Conservation (phyloP, 1,284 basidiomycete species). For the Butyriboletus appendiculatus region DNA sequence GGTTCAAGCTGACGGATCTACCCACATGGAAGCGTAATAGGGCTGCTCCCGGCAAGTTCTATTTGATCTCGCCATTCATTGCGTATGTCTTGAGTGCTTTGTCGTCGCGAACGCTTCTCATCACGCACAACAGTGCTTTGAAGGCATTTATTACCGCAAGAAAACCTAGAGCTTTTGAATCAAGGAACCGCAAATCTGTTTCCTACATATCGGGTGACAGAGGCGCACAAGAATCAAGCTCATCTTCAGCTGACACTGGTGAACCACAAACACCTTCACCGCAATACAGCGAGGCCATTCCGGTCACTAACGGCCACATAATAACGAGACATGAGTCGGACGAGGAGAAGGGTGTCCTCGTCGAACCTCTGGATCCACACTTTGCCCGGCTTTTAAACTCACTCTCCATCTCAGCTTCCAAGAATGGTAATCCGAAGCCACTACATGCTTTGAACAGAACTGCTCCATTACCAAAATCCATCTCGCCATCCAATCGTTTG, state of each 20-base stretch:
- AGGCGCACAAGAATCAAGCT: conserved; percentile 58
- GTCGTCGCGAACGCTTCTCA: conserved; percentile 13
- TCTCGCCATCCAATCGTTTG: conserved; percentile 14
- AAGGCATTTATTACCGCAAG: conserved; percentile 63
- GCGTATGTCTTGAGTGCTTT: conserved; percentile 52
- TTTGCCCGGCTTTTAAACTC: conserved; percentile 66
- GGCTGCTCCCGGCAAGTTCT: conserved; percentile 80
- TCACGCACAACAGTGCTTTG: conserved; percentile 47
- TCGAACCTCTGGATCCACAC: conserved; percentile 58
- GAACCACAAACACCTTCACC: conserved; percentile 67
- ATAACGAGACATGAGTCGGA: conserved; percentile 23
- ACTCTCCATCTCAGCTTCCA: conserved; percentile 60
- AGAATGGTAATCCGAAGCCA: conserved; percentile 19
- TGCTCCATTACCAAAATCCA: conserved; percentile 9
- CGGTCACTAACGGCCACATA: conserved; percentile 19
- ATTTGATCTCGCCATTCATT: conserved; percentile 95
- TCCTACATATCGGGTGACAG: conserved; percentile 25
- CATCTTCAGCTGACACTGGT: conserved; percentile 60
- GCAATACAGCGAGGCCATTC: conserved; percentile 45
- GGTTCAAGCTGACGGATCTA: conserved; percentile 90
- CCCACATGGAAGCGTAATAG: conserved; percentile 93
- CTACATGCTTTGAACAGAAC: neutral
- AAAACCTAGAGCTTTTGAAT: conserved; percentile 44
- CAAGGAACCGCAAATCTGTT: conserved; percentile 34
- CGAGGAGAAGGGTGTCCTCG: conserved; percentile 27